These are phyloP conservation scores for Neofusicoccum laricinum DNA, from an alignment of 2,329 filamentous ascomycete genomes.

Conservation along the genomic window DNA sequence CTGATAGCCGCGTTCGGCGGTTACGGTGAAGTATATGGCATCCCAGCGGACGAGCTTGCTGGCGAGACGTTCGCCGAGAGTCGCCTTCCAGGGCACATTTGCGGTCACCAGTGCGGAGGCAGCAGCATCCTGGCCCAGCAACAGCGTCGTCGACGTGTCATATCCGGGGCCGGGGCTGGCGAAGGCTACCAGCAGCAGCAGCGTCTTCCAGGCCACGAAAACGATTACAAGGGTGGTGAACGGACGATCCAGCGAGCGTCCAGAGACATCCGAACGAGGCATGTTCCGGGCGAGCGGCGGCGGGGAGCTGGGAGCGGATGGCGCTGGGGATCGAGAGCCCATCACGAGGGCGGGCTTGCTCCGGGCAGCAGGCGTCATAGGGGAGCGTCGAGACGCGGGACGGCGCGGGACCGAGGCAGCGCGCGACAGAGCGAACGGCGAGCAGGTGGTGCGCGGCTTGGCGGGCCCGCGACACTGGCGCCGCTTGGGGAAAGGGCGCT, in stretches of 20 bases:
- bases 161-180: constrained; percentile 63
- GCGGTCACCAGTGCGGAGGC: constrained; percentile 11
- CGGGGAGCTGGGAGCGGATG: neutral
- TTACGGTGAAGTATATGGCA: constrained; percentile 69
- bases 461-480: neutral
- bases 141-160: constrained; percentile 69
- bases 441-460: neutral
- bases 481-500: neutral
- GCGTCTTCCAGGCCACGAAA: constrained; percentile 64
- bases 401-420: neutral
- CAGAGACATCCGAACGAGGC: neutral
- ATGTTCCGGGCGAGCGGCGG: neutral
- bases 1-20: constrained; percentile 61
- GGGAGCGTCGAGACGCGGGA: neutral
- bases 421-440: too few species aligned
- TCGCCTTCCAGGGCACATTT: constrained; percentile 19
- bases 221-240: constrained; percentile 25
- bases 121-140: constrained; percentile 34
- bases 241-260: neutral
- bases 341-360: neutral
- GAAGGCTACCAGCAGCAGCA: constrained; percentile 62
- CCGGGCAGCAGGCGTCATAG: neutral
- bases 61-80: constrained; percentile 38
- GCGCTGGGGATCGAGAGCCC: neutral
- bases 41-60: constrained; percentile 74